Evolutionary conservation across 2,329 filamentous ascomycete genomes (phyloP).

Genomic region (Bipolaris bicolor): DNA sequence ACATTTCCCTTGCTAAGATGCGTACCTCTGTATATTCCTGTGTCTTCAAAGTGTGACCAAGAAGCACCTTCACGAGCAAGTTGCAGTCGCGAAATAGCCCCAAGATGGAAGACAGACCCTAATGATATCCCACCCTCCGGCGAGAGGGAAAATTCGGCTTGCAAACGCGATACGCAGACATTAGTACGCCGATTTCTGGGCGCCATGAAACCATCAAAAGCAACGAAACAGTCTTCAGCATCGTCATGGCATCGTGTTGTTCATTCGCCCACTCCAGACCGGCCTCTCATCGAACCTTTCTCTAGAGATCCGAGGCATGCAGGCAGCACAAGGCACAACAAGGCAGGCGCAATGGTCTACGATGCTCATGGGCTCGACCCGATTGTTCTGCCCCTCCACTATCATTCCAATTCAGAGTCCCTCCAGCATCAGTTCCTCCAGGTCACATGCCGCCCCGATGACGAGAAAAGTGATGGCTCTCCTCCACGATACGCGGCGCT

Average conservation of each 20-base stretch:
- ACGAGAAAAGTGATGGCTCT: neutral
- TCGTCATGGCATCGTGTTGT: neutral
- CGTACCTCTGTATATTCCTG: neutral
- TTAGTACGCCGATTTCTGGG: neutral
- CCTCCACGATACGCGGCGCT: conserved; percentile 8
- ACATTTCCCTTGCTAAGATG: neutral
- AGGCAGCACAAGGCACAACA: neutral
- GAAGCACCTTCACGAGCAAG: neutral
- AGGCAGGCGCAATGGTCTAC: neutral
- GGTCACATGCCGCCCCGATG: neutral
- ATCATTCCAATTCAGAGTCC: neutral
- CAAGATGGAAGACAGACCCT: neutral
- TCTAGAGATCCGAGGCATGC: neutral
- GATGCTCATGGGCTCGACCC: neutral
- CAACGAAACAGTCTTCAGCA: neutral
- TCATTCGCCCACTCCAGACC: neutral
- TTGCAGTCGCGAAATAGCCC: neutral
- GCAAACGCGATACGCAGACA: neutral
- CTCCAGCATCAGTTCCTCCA: neutral
- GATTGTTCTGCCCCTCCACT: neutral
- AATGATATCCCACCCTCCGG: neutral
- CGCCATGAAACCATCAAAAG: neutral
- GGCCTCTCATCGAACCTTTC: neutral
- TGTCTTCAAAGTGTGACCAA: neutral
- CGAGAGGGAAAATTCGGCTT: neutral